Evolutionary conservation across 2,329 filamentous ascomycete species (phyloP), one percentile per base, ranked within the genome.

Genomic region (Sarocladiaceae sp.): DNA sequence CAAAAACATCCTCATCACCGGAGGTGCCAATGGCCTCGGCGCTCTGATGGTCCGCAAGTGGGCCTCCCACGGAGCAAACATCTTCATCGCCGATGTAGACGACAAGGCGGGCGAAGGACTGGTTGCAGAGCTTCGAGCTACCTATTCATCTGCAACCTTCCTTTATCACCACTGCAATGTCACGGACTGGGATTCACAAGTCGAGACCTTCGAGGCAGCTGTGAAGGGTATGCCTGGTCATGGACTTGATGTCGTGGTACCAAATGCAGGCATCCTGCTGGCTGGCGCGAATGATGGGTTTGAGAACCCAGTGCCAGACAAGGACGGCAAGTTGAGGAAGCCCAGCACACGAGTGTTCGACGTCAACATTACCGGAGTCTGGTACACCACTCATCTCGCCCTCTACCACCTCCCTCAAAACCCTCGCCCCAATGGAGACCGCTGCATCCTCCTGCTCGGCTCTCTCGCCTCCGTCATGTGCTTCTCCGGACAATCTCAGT

Each of bases 301-400:
- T 55, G 79, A 82, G 62, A 58, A 64, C 40, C 79, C 79, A 0
- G 57, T 55, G 22, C 66, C 71, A 53, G 66, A 76, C 35, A 71
- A 76, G 52, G 65, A 77, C 52, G 67, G 65, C 6, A 62, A 61
- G 15, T 70, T 76, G 1, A 61, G 64, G 31, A 66, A 60, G 52
- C 82, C 83, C 1, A 66, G 70, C 53, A 73, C 83, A 40, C 71
- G 67, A 15, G 25, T 36, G 25, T 61, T 86, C 33, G 76, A 83
- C 54, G 79, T 87, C 49, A 87, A 88, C 63, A 66, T 85, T 55
- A 80, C 71, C 0, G 86, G 84, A 12, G 79, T 84, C 35, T 66
- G 83, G 53, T 88, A 86, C 67, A 87, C 85, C 1, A 73, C 76
- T 1, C 80, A 87, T 59, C 75, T 88, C 36, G 84, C 82, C 1